Percentiles rank a stretch among this genome's conserved stretches.
Evolutionary conservation across 352 stramenopile species (phyloP).

Genomic region (Globisporangium radiosum): DNA sequence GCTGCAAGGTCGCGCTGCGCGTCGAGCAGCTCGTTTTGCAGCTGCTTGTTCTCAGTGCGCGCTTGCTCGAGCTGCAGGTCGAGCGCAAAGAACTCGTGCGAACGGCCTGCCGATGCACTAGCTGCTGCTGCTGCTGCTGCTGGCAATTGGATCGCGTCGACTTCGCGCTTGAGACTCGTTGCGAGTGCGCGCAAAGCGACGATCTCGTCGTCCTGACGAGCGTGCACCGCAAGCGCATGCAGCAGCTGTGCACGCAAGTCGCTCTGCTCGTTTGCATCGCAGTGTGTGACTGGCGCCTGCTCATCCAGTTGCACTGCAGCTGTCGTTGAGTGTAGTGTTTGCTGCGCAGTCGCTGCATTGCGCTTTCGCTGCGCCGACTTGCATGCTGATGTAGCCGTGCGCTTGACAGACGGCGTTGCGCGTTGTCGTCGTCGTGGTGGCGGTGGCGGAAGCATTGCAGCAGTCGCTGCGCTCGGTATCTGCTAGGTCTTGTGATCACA

Average conservation of each 20-base stretch:
- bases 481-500: too few relatives aligned
- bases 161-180: conserved; percentile 46
- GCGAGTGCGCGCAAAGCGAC: conserved; percentile 46
- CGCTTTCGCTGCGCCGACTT: too few relatives aligned
- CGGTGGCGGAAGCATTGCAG: too few relatives aligned
- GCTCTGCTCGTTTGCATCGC: conserved; percentile 6
- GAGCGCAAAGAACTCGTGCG: conserved; percentile 44
- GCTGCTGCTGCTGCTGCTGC: neutral
- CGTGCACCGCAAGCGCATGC: conserved; percentile 32
- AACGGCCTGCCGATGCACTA: neutral
- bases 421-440: too few relatives aligned
- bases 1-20: conserved; percentile 10
- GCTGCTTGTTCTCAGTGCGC: conserved; percentile 25
- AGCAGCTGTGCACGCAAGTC: conserved; percentile 44
- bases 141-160: conserved; percentile 24
- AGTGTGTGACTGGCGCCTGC: too few relatives aligned
- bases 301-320: too few relatives aligned
- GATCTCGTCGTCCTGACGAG: conserved; percentile 54
- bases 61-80: conserved; percentile 42
- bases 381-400: too few relatives aligned
- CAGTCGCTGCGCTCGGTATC: too few relatives aligned
- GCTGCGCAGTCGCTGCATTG: too few relatives aligned
- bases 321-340: too few relatives aligned
- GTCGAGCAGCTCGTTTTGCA: conserved; percentile 19
- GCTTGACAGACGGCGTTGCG: too few relatives aligned